A percentile compares a stretch with the other conserved stretches of the same genome.
These are phyloP conservation scores for Nicotiana noctiflora DNA, from an alignment of 257 asterid genomes.

Conservation along the genomic window DNA sequence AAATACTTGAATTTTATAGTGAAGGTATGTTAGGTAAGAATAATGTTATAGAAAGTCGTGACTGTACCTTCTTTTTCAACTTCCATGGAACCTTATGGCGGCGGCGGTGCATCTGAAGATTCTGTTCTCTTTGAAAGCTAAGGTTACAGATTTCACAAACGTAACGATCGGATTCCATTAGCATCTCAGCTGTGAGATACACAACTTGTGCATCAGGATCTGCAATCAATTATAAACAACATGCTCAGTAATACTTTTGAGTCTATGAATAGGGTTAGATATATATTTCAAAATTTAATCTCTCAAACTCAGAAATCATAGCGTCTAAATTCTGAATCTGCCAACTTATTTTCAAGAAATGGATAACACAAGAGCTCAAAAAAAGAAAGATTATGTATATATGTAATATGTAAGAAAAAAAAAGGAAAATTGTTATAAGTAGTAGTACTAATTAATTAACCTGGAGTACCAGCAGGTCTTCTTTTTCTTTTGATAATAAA, in stretches of 20 bases:
- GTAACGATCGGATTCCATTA: slow-evolving; percentile 38
- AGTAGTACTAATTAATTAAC: not conserved
- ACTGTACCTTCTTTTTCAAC: slow-evolving; percentile 15
- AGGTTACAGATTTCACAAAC: slow-evolving; percentile 37
- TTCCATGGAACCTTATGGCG: slow-evolving; percentile 44
- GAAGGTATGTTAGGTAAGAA: too few relatives aligned
- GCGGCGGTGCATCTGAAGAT: slow-evolving; percentile 37
- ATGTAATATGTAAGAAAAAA: not conserved
- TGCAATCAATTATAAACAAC: not conserved
- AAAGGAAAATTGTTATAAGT: not conserved
- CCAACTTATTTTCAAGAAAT: not conserved
- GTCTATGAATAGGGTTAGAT: too few relatives aligned
- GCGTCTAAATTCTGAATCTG: not conserved
- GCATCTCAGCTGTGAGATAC: slow-evolving; percentile 29
- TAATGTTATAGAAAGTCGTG: too few relatives aligned
- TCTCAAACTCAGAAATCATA: too few relatives aligned
- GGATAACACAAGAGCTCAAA: not conserved
- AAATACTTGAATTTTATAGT: too few relatives aligned
- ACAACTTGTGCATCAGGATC: slow-evolving; percentile 46
- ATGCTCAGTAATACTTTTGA: too few relatives aligned
- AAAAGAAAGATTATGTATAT: not conserved
- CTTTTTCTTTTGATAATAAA: slow-evolving; percentile 26
- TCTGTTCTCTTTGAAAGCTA: slow-evolving; percentile 39
- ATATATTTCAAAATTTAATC: too few relatives aligned
- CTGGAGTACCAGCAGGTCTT: slow-evolving; percentile 46